Percentiles rank a stretch among this genome's conserved stretches.
These are phyloP conservation scores for Melampsora americana DNA, from an alignment of 1,284 basidiomycete species.

Conservation along the genomic window DNA sequence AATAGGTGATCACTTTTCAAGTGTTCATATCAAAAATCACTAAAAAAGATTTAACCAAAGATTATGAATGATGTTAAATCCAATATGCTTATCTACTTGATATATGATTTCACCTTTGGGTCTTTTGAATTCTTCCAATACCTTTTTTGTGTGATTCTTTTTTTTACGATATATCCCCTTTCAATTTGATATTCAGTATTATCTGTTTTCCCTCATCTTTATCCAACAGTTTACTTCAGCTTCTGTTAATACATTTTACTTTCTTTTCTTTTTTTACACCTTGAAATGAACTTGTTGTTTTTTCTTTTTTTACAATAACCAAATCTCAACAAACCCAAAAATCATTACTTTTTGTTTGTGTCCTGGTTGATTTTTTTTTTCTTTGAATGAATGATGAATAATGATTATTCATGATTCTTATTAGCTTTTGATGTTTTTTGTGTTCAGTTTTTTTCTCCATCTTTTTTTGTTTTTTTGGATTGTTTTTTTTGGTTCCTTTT, in stretches of 20 bases:
- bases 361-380: not conserved
- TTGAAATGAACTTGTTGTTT: not conserved
- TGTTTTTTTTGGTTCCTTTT: not conserved
- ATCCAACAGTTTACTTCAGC: not conserved
- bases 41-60: no score
- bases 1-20: no score
- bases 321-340: not conserved
- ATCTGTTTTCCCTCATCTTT: not conserved
- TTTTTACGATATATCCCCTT: no score
- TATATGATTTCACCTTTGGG: no score
- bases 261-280: not conserved
- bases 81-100: no score
- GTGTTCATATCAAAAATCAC: no score
- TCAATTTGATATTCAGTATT: not conserved
- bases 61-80: no score
- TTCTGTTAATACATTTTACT: not conserved
- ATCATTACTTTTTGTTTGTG: not conserved
- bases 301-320: not conserved
- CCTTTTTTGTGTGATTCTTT: no score
- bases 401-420: not conserved
- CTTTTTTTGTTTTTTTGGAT: not conserved
- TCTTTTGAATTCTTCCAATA: no score
- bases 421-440: not conserved
- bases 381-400: not conserved
- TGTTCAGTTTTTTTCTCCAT: not conserved